Base-by-base conservation (phyloP, 768 basidiomycete genomes). In the Podaxis mareebaensis region DNA sequence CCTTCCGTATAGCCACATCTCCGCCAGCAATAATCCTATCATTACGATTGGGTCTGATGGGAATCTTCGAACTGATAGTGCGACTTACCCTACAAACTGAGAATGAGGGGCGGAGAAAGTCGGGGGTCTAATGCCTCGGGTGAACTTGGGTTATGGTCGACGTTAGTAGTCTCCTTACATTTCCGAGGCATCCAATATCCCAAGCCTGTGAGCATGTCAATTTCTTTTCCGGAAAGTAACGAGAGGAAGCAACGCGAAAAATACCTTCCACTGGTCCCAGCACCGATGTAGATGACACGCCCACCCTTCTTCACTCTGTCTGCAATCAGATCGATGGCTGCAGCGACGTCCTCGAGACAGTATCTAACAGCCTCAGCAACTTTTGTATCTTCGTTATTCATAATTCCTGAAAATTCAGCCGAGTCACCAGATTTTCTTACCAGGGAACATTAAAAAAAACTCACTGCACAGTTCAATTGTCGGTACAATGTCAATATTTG, bases 251-350 rank as follows among this genome's bases (percentile, higher is more conserved):
- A 40, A 46, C 24, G 22, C 4, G 17, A 38, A 30, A 65, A 64
- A 36, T 48, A 74, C 76, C 75, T 70, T 42, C 76, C 76, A 26
- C 75, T 76, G 8, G 71, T 73, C n/a, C 76, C 76, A 4, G 76
- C 75, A 38, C 76, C 76, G 64, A 77, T 72, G 61, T 76, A 76
- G 26, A 77, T 46, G 22, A 77, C 64, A 36, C 76, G 69, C 26
- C 76, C 76, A 28, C 71, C 70, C 13, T 69, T 55, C 52, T 61
- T 63, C 38, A 75, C 67, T 17, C 74, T 66, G 22, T 70, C 69
- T 4, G 69, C 69, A 51, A 75, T 74, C 3, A 66, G 60, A 63
- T 76, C 75, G 28, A 77, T 73, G 11, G 68, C 66, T 5, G 66
- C 55, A 26, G 76, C 69, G 20, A 77, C 74, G 36, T 65, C 67